Evolutionary conservation across 75 land plant genomes (phyloP).

Genomic region (Sequoia sempervirens): DNA sequence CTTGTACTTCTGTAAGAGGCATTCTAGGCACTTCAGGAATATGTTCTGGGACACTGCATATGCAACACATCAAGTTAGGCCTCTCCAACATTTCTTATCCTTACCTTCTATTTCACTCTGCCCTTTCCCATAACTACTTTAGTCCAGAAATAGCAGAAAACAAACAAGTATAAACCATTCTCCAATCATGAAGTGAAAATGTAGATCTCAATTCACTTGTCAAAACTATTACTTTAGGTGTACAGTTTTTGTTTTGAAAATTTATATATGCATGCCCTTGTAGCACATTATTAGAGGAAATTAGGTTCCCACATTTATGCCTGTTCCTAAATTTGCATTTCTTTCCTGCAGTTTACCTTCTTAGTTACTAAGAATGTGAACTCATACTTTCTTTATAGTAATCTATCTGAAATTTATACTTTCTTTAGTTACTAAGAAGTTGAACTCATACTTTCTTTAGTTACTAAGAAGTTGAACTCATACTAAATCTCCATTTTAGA

Average conservation of each 20-base stretch:
- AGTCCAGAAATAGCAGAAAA: background rate
- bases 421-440: no score
- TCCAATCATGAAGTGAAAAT: background rate
- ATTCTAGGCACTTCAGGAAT: slow-evolving; percentile 70
- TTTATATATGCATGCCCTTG: no score
- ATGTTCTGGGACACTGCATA: slow-evolving; percentile 78
- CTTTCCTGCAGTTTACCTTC: background rate
- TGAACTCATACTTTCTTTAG: no score
- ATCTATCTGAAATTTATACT: background rate
- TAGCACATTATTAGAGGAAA: background rate
- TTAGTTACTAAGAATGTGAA: background rate
- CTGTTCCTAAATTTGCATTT: no score
- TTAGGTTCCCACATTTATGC: background rate
- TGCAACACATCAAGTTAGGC: slow-evolving; percentile 3
- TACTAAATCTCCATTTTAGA: no score
- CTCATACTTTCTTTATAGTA: no score
- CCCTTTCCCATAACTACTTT: background rate
- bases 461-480: no score
- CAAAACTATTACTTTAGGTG: background rate
- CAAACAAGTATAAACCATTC: background rate
- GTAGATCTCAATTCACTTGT: background rate
- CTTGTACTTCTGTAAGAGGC: slow-evolving; percentile 83
- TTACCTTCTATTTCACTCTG: background rate
- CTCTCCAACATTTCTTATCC: background rate
- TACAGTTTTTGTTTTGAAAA: background rate